Evolutionary conservation across 2,329 filamentous ascomycete species (phyloP).

Genomic region (Xylariaceae sp.): DNA sequence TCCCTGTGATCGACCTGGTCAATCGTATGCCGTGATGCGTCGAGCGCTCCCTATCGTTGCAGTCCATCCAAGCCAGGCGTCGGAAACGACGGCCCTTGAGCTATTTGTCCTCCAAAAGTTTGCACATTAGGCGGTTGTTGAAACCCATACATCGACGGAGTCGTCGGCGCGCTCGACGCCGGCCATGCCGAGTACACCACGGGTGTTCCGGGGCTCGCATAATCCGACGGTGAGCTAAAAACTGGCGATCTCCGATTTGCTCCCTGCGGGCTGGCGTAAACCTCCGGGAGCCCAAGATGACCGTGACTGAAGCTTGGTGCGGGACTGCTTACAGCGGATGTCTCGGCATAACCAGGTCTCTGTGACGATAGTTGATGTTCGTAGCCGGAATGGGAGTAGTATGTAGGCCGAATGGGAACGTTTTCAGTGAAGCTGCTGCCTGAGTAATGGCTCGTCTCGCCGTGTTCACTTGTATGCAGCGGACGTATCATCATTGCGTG

Average conservation of each 20-base stretch:
- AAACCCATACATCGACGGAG: slow-evolving; percentile 45
- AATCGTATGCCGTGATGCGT: too few species aligned
- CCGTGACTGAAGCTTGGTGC: slow-evolving; percentile 26
- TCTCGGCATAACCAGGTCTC: slow-evolving; percentile 31
- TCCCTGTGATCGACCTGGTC: too few species aligned
- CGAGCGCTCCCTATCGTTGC: slow-evolving; percentile 25
- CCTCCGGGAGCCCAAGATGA: slow-evolving; percentile 41
- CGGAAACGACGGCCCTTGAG: slow-evolving; percentile 6
- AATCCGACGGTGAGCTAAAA: slow-evolving; percentile 43
- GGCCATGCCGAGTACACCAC: slow-evolving; percentile 46
- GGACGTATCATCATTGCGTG: slow-evolving; percentile 7
- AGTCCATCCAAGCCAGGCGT: slow-evolving; percentile 29
- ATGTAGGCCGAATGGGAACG: not conserved
- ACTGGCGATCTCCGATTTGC: slow-evolving; percentile 45
- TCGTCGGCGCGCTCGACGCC: slow-evolving; percentile 39
- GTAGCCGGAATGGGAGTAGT: slow-evolving; percentile 31
- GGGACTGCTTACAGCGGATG: slow-evolving; percentile 22
- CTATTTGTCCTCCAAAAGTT: slow-evolving; percentile 30
- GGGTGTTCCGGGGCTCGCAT: slow-evolving; percentile 37
- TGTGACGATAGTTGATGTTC: slow-evolving; percentile 41
- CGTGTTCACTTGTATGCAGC: slow-evolving; percentile 4
- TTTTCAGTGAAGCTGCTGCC: not conserved
- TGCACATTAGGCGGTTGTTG: slow-evolving; percentile 36
- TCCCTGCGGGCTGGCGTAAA: slow-evolving; percentile 45
- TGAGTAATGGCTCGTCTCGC: slow-evolving; percentile 5